Conservation (phyloP, 192 early-diverging fungal species). For the Coemansia sp. region DNA sequence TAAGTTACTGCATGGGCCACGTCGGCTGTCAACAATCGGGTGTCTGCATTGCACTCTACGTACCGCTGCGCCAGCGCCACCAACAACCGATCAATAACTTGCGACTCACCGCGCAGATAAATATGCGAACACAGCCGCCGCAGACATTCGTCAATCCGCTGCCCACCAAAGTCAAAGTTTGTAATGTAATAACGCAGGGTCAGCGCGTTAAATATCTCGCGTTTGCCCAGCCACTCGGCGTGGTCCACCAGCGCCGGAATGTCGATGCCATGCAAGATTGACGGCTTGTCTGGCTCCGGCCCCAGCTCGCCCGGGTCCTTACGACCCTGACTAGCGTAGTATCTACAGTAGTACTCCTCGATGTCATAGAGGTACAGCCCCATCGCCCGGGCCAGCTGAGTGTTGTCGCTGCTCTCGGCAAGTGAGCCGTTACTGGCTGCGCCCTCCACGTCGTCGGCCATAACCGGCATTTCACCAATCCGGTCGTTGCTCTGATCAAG, state of each 20-base stretch:
- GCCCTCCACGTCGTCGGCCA: neutral
- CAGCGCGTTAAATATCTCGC: slow-evolving; percentile 58
- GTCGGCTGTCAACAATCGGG: slow-evolving; percentile 57
- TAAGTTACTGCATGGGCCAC: slow-evolving; percentile 85
- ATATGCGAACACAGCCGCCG: slow-evolving; percentile 76
- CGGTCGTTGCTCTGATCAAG: neutral
- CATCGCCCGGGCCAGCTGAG: slow-evolving; percentile 42
- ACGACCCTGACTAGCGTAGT: slow-evolving; percentile 11
- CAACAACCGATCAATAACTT: slow-evolving; percentile 89
- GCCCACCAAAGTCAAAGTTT: slow-evolving; percentile 71
- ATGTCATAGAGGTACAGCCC: slow-evolving; percentile 50
- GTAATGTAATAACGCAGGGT: slow-evolving; percentile 71
- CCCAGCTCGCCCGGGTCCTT: slow-evolving; percentile 3
- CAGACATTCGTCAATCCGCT: slow-evolving; percentile 77
- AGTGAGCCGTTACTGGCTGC: neutral
- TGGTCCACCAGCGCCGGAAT: slow-evolving; percentile 39
- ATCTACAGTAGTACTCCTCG: slow-evolving; percentile 38
- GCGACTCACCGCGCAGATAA: slow-evolving; percentile 86
- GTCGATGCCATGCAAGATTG: slow-evolving; percentile 35
- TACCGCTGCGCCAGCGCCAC: slow-evolving; percentile 80
- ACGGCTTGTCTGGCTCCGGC: slow-evolving; percentile 28
- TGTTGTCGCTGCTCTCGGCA: slow-evolving; percentile 15
- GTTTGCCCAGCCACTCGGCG: slow-evolving; percentile 56
- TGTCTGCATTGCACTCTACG: slow-evolving; percentile 77
- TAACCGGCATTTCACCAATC: neutral